Base-by-base conservation (phyloP, 1,284 basidiomycete species). In the Athelia psychrophila region DNA sequence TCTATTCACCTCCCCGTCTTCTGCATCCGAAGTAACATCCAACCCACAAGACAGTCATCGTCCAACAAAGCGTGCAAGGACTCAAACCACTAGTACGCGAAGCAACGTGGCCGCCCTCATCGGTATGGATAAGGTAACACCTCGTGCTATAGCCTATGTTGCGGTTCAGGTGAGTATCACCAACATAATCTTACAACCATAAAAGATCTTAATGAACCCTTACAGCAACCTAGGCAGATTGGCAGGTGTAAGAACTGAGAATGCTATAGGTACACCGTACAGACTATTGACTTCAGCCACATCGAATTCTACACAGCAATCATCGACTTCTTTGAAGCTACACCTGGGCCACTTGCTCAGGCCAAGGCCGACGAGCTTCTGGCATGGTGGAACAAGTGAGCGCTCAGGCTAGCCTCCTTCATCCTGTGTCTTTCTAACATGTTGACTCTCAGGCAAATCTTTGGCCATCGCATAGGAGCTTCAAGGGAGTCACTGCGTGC, bases 1-100 rank as follows among this genome's bases (percentile, higher is more conserved):
- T 22, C 66, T 68, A 10, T 68, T 69, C 47, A 69, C 59, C 3
- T 64, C 61, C 15, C 66, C 63, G 2, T 55, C 55, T 20, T 68
- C 65, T n/a, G 62, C 64, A 8, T 16, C 3, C 5, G 13, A 51
- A 15, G 47, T 48, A 15, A 19, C 27, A 36, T 20, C n/a, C 25
- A 27, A 38, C 50, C 27, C 35, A 2, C 57, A 58, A 25, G 47
- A 53, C 18, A 47, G 27, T 12, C 47, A 22, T 13, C 52, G 55
- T 23, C 47, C 50, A 49, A 18, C 46, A 33, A 51, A 44, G 12
- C 25, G 30, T 20, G 16, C 38, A n/a, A 42, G 42, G 19, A 25
- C 23, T n/a, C 38, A 42, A 52, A 25, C 12, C 54, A 52, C 25
- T 16, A 32, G 6, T 8, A 32, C 52, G 2, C 48, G 51, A 2